Conservation (phyloP, 805 yeast genomes). For the Sugiyamaella americana region DNA sequence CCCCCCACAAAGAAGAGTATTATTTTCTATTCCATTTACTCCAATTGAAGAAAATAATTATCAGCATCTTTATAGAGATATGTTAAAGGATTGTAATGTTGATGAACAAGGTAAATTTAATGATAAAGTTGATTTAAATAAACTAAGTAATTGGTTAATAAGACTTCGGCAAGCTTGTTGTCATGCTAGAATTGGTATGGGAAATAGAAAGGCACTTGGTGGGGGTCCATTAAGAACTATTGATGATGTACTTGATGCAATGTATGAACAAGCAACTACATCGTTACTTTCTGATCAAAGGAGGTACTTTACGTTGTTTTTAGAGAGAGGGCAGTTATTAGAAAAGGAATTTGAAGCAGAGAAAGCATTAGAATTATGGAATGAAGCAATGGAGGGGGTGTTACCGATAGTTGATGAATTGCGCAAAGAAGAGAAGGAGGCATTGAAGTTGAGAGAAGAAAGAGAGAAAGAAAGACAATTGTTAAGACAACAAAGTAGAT, state of each 20-base stretch:
- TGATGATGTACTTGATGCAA: conserved; percentile 59
- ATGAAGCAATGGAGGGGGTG: conserved; percentile 35
- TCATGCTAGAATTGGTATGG: conserved; percentile 47
- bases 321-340: conserved; percentile 62
- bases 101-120: conserved; percentile 6
- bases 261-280: conserved; percentile 52
- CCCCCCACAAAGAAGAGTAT: conserved; percentile 70
- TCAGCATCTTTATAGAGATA: conserved; percentile 54
- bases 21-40: conserved; percentile 68
- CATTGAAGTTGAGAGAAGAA: conserved; percentile 26
- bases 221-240: conserved; percentile 42
- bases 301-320: conserved; percentile 37
- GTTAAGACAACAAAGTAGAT: neutral
- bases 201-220: conserved; percentile 26
- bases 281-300: conserved; percentile 47
- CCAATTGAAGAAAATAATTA: conserved; percentile 84
- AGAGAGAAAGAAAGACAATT: conserved; percentile 4
- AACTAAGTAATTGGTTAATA: conserved; percentile 57
- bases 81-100: conserved; percentile 47
- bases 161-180: conserved; percentile 75
- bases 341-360: conserved; percentile 53
- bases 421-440: conserved; percentile 13
- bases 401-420: conserved; percentile 20
- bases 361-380: conserved; percentile 46
- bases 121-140: conserved; percentile 31